Base-by-base conservation (phyloP, 164 flowering plant genomes). In the Liriodendron chinense region DNA sequence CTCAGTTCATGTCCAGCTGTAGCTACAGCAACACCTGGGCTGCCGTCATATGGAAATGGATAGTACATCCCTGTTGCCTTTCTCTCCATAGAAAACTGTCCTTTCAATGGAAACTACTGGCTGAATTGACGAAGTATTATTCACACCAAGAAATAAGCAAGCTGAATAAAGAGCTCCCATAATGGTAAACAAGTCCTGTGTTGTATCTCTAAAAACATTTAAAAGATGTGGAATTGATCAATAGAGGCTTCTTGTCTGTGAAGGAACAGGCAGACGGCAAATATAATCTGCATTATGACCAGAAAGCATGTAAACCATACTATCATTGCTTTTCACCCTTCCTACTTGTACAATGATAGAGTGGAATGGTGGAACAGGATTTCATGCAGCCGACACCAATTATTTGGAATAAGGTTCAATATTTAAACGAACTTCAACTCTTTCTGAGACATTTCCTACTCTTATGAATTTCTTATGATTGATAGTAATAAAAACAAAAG, bases 81-180 rank as follows among this genome's bases (percentile, higher is more conserved):
- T 92, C 83, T 95, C 99, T 75, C 99, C 77, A 78, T 93, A 95
- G 82, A 84, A 95, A 24, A 95, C 98, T 12, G 96, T 93, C 73
- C 98, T 88, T 84, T 93, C 98, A 72, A 92, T 90, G 26, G 97
- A 83, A 77, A 95, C 77, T 70, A 92, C 80, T 43, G 97, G 98
- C 73, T 95, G 99, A 24, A 95, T 93, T 10, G 98, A 86, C 26
- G 98, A 84, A 74, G 97, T 69, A 83, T 95, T 95, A 65, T 81
- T 92, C 70, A 91, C 87, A 23, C 99, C 99, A 48, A 95, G 88
- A 81, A 93, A 92, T 75, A 93, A 57, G 82, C 89, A 85, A 4
- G 98, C 57, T 9, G 97, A 49, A 80, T 90, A 92, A 23, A 95
- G 86, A 72, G 99, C 96, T 73, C 97, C 99, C 90, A 95, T 85